These are phyloP conservation scores for Neurospora sp. DNA, from an alignment of 495 filamentous ascomycete species.

Conservation along the genomic window DNA sequence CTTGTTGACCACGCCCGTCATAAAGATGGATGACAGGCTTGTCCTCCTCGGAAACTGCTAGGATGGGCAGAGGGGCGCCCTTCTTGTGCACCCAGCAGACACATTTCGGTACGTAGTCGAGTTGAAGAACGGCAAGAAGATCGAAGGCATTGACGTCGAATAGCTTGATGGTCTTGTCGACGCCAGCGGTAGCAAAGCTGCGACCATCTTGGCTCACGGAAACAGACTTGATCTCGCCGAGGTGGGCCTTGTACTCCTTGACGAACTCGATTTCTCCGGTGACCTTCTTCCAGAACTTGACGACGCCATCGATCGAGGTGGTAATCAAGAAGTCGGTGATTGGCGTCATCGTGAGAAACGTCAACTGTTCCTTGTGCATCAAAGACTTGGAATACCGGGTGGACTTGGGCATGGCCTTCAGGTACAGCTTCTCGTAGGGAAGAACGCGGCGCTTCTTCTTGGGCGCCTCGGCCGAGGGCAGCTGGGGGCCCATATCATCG, in stretches of 20 bases:
- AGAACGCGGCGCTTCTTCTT: slow-evolving; percentile 90
- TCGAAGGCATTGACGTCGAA: slow-evolving; percentile 97
- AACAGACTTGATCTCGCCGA: slow-evolving; percentile 71
- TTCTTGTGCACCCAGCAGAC: slow-evolving; percentile 90
- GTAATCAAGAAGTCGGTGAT: slow-evolving; percentile 91
- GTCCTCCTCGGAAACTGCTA: slow-evolving; percentile 80
- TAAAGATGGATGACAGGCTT: slow-evolving; percentile 67
- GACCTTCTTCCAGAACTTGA: slow-evolving; percentile 99
- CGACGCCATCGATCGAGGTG: slow-evolving; percentile 80
- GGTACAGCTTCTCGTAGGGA: slow-evolving; percentile 87
- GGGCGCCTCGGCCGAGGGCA: slow-evolving; percentile 59
- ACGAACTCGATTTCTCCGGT: slow-evolving; percentile 88
- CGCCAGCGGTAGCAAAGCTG: slow-evolving; percentile 84
- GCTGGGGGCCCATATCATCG: slow-evolving; percentile 87
- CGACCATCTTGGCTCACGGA: slow-evolving; percentile 81
- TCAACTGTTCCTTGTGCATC: slow-evolving; percentile 95
- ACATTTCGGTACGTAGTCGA: slow-evolving; percentile 64
- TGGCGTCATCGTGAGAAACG: slow-evolving; percentile 78
- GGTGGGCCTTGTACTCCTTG: slow-evolving; percentile 91
- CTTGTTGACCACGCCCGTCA: slow-evolving; percentile 78
- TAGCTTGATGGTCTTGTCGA: slow-evolving; percentile 83
- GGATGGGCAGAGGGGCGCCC: slow-evolving; percentile 74
- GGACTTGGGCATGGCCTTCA: slow-evolving; percentile 77
- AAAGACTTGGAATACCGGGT: slow-evolving; percentile 87
- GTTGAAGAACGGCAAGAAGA: slow-evolving; percentile 66